phyloP scores from a whole-genome alignment of 306 rosid genomes.

The Rubus idaeus region DNA sequence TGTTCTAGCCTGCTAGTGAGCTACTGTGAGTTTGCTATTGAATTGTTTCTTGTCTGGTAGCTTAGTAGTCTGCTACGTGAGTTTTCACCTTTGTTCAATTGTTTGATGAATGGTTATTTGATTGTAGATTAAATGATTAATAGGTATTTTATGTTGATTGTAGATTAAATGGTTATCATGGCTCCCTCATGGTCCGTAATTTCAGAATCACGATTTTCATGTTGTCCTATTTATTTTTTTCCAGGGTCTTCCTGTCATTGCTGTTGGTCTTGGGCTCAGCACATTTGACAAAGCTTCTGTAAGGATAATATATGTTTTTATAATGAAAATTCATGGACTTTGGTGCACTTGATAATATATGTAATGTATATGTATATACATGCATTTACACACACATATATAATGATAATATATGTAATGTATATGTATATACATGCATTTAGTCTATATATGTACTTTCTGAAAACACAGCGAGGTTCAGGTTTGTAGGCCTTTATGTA shows the following conservation, averaged over 20 bases:
- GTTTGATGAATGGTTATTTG: no score
- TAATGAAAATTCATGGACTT: not conserved
- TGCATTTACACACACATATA: not conserved
- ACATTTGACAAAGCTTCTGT: conserved; percentile 93
- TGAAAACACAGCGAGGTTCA: not conserved
- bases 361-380: not conserved
- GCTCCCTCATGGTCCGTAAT: not conserved
- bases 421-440: no score
- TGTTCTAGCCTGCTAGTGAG: no score
- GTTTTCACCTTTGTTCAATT: no score
- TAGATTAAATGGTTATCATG: no score
- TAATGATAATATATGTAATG: not conserved
- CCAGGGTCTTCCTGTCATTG: conserved; percentile 90
- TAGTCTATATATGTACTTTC: conserved; percentile 14
- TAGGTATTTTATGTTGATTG: no score
- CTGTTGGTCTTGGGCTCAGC: conserved; percentile 90
- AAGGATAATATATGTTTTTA: conserved; percentile 38
- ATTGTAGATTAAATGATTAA: no score
- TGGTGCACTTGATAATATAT: not conserved
- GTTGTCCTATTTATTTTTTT: conserved; percentile 23
- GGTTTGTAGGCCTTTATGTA: not conserved
- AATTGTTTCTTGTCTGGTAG: no score
- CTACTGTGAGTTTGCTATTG: no score
- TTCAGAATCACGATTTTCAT: conserved; percentile 6
- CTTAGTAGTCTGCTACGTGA: no score